Conservation (phyloP, 169 alveolate species). For the Plasmodium fragile region DNA sequence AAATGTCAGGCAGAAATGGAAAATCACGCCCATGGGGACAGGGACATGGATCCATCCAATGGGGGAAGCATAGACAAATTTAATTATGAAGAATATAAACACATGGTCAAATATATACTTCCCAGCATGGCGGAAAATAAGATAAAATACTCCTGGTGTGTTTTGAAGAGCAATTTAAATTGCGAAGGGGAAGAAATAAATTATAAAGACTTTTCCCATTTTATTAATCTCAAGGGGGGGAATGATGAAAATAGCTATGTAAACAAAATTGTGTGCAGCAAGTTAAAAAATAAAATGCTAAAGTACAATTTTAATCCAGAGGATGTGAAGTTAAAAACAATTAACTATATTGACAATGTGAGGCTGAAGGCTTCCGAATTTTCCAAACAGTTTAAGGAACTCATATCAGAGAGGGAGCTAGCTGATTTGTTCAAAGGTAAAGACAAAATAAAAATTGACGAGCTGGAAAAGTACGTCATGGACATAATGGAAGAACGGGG, state of each 20-base stretch:
- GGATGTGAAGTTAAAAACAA: conserved; percentile 56
- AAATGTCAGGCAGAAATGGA: neutral
- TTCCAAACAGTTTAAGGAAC: conserved; percentile 47
- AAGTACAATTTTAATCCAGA: conserved; percentile 52
- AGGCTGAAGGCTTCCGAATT: conserved; percentile 61
- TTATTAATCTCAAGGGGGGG: conserved; percentile 34
- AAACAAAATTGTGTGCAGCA: conserved; percentile 50
- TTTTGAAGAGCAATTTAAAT: conserved; percentile 37
- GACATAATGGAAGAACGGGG: conserved; percentile 16
- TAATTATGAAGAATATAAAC: conserved; percentile 66
- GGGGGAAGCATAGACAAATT: neutral
- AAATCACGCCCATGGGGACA: neutral
- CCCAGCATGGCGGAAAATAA: conserved; percentile 44
- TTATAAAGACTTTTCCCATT: conserved; percentile 16
- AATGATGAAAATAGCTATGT: conserved; percentile 44
- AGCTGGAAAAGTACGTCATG: conserved; percentile 28
- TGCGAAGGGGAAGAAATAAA: conserved; percentile 25
- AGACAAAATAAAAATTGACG: conserved; percentile 54
- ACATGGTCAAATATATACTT: conserved; percentile 43
- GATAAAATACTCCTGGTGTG: conserved; percentile 47
- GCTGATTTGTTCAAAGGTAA: conserved; percentile 29
- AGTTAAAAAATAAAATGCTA: conserved; percentile 59
- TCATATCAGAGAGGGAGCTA: conserved; percentile 53
- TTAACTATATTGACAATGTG: conserved; percentile 52
- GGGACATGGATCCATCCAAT: neutral